Conservation (phyloP, 495 filamentous ascomycete species). For the Penicillium samsonianum region DNA sequence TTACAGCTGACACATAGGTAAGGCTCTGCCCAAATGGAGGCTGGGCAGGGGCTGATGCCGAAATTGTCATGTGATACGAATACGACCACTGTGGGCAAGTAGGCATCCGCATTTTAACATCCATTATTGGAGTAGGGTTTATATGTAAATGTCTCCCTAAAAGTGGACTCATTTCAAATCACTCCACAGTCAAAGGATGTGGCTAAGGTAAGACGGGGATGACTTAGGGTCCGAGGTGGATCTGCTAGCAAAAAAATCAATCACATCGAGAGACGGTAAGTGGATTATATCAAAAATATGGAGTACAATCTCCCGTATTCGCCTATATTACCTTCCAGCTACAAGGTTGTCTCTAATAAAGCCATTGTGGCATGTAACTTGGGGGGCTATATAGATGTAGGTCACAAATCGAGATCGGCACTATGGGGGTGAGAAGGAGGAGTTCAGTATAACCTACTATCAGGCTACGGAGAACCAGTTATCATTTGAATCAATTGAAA, state of each 20-base stretch:
- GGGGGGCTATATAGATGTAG: neutral
- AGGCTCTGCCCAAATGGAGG: neutral
- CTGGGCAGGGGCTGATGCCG: neutral
- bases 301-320: neutral
- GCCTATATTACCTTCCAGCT: no score
- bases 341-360: neutral
- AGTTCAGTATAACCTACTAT: neutral
- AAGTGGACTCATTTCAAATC: neutral
- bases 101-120: conserved; percentile 5
- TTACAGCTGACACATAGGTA: neutral
- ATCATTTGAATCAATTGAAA: neutral
- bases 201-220: neutral
- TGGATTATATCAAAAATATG: neutral
- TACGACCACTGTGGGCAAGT: no score
- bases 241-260: neutral
- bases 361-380: neutral
- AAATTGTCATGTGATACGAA: neutral
- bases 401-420: neutral
- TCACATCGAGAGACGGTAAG: neutral
- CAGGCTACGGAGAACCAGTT: neutral
- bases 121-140: neutral
- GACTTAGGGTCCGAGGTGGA: neutral
- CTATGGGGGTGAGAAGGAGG: neutral
- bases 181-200: neutral
- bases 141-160: neutral